Evolutionary conservation across 2,329 filamentous ascomycete genomes (phyloP).

Genomic region (Triangularia setosa): DNA sequence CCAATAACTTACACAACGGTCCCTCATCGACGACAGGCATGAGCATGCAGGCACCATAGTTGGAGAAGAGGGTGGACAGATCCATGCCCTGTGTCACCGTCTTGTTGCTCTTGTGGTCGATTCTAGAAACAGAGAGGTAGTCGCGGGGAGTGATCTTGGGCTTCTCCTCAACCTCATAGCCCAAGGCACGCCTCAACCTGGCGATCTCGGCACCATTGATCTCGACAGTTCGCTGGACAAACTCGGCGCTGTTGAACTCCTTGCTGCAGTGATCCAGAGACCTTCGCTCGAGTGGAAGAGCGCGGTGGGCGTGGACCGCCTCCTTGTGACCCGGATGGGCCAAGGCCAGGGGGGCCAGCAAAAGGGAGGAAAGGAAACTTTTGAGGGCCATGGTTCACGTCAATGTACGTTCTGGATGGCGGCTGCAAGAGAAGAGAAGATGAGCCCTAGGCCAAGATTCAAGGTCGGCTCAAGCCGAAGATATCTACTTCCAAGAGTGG

Average conservation of each 20-base stretch:
- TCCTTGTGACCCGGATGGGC: conserved; percentile 29
- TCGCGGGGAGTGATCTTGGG: conserved; percentile 26
- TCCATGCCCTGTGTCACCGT: conserved; percentile 29
- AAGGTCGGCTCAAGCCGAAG: conserved; percentile 1
- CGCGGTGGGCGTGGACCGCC: conserved; percentile 24
- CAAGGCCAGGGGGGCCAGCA: conserved; percentile 25
- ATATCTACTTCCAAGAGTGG: conserved; percentile 6
- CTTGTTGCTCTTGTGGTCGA: conserved; percentile 34
- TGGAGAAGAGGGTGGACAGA: conserved; percentile 34
- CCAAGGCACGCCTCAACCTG: conserved; percentile 25
- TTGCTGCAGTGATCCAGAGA: conserved; percentile 29
- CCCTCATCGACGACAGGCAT: conserved; percentile 45
- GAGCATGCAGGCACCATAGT: conserved; percentile 41
- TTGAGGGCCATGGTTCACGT: conserved; percentile 26
- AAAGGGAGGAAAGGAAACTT: conserved; percentile 20
- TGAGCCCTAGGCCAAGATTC: conserved; percentile 8
- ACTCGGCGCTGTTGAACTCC: conserved; percentile 27
- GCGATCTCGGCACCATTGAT: conserved; percentile 28
- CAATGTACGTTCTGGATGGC: background rate
- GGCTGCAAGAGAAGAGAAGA: background rate
- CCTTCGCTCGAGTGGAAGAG: conserved; percentile 27
- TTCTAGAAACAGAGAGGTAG: conserved; percentile 30
- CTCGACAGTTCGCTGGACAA: conserved; percentile 29
- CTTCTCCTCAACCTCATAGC: conserved; percentile 22
- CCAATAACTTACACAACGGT: conserved; percentile 38